Evolutionary conservation across 1,284 basidiomycete species (phyloP), one percentile per base, ranked within the genome.

Genomic region (Cryptococcus sp.): DNA sequence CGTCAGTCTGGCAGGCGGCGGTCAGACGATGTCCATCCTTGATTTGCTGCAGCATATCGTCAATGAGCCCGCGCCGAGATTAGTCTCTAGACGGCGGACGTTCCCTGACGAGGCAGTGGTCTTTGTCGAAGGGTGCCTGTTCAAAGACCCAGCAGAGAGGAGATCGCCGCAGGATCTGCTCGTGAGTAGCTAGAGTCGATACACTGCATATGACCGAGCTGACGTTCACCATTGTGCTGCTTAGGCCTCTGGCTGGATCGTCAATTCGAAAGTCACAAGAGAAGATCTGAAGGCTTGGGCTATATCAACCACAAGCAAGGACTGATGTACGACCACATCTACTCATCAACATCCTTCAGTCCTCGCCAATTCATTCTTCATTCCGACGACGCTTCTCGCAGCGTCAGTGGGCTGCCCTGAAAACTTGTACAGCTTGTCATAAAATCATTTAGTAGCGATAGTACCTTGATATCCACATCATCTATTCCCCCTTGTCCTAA

Each of bases 41-140:
- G 95, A 99, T 79, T 80, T 99, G 40, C 82, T 99, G 71, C 95
- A 99, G 72, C 93, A 97, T 72, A 98, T 99, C 70, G 96, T 99
- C 59, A 93, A 95, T 70, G 93, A 97, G 77, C 91, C 93, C 19
- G 91, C 93, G 31, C 93, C 93, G 31, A 81, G 85, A 67, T 78
- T 97, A 56, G 85, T 85, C 16, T 83, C 87, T 65, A 53, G 54
- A 50, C 60, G 62, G 44, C 59, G 54, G 25, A 54, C 56, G 11
- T 92, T 88, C 80, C 86, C 86, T 6, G 77, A 76, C 53, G 83
- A 86, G 68, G 89, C 90, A 2, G 87, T 88, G 56, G 82, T 83
- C 48, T 93, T 94, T 61, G 86, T 93, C 44, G 88, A 93, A 71
- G 85, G 84, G 31, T 95, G 91, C 79, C 78, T 96, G 74, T 71